phyloP scores from a whole-genome alignment of 2,329 filamentous ascomycete genomes.

The Aspergillus sp. region DNA sequence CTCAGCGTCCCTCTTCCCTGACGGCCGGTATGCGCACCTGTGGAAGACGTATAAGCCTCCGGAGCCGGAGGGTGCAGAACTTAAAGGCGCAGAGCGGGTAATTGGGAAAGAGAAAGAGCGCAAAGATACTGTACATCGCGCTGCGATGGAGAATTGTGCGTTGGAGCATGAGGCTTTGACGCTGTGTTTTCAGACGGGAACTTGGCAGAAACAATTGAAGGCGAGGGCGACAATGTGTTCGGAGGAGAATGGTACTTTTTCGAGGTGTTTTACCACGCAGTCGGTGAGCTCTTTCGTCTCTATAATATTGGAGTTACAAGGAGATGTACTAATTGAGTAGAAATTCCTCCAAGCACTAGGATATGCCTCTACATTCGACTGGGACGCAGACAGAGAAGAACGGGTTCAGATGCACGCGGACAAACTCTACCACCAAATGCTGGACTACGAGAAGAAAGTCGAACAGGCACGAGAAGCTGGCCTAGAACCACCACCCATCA shows the following conservation, averaged over 20 bases:
- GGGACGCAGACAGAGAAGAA: constrained; percentile 65
- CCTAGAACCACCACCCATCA: constrained; percentile 36
- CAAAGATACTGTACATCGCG: constrained; percentile 66
- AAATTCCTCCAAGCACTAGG: constrained; percentile 87
- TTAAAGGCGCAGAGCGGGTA: constrained; percentile 74
- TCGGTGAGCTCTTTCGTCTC: constrained; percentile 48
- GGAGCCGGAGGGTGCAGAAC: constrained; percentile 63
- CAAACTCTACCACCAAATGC: constrained; percentile 77
- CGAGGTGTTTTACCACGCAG: constrained; percentile 85
- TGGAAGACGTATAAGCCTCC: constrained; percentile 88
- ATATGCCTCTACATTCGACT: constrained; percentile 65
- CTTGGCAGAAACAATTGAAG: constrained; percentile 51
- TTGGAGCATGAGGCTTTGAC: constrained; percentile 77
- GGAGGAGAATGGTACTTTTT: constrained; percentile 67
- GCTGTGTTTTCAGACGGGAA: constrained; percentile 71
- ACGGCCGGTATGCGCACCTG: constrained; percentile 73
- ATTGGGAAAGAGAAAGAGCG: constrained; percentile 79
- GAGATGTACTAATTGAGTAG: constrained; percentile 31
- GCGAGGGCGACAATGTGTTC: constrained; percentile 67
- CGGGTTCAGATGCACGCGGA: constrained; percentile 95
- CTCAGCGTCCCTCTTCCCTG: constrained; percentile 55
- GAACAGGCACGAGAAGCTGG: constrained; percentile 49
- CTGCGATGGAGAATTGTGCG: constrained; percentile 89
- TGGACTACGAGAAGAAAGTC: constrained; percentile 71
- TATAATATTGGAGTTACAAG: background rate